phyloP scores from a whole-genome alignment of 2,329 filamentous ascomycete species.

The Pseudogymnoascus verrucosus region DNA sequence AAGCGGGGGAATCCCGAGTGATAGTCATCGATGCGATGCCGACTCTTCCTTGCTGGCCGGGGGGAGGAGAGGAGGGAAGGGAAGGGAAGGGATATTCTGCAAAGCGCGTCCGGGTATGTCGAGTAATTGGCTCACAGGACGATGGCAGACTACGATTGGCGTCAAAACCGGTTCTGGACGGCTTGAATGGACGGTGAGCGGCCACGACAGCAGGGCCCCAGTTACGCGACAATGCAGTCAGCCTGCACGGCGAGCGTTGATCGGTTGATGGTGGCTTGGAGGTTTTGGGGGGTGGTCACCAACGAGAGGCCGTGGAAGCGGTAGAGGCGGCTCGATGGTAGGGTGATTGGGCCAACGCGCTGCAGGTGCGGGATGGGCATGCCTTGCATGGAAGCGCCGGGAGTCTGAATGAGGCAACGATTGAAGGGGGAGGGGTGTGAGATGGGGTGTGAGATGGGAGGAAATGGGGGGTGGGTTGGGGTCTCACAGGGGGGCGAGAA shows the following conservation, averaged over 20 bases:
- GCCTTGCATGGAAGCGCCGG: constrained; percentile 7
- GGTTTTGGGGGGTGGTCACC: not conserved
- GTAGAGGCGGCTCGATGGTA: constrained; percentile 6
- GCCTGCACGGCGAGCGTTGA: not conserved
- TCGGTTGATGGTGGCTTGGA: not conserved
- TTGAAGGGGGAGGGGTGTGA: too few relatives aligned
- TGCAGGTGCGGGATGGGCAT: constrained; percentile 3
- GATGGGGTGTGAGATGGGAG: not conserved
- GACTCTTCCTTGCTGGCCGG: not conserved
- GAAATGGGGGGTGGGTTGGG: not conserved
- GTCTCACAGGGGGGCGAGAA: too few relatives aligned
- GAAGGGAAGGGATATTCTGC: not conserved
- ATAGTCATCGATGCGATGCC: not conserved
- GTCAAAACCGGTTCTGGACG: constrained; percentile 6
- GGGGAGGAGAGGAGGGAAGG: not conserved
- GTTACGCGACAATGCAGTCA: not conserved
- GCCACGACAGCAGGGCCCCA: not conserved
- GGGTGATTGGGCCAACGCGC: not conserved
- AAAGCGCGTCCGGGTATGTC: not conserved
- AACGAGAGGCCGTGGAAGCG: constrained; percentile 5
- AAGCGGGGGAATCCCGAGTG: not conserved
- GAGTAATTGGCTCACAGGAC: not conserved
- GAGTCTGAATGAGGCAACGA: constrained; percentile 6
- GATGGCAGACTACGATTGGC: not conserved
- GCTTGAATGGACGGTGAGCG: constrained; percentile 5